Percentiles rank a stretch among this genome's conserved stretches.
Evolutionary conservation across 805 yeast genomes (phyloP).

Genomic region (Metahyphopichia silvanorum): DNA sequence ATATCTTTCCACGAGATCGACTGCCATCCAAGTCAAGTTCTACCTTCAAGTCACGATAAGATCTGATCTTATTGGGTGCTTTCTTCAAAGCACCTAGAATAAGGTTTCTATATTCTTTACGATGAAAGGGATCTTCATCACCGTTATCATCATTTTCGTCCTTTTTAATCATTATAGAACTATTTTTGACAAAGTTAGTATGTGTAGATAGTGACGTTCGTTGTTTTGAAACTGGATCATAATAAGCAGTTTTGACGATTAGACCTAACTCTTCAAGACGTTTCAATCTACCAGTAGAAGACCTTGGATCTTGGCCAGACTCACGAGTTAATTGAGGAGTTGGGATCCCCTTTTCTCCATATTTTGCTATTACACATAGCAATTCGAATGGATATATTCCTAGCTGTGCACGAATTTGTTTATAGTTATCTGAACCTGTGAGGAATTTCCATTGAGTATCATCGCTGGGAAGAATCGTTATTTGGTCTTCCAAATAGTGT

Average conservation of each 20-base stretch:
- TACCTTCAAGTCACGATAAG: constrained; percentile 56
- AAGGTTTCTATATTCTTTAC: constrained; percentile 22
- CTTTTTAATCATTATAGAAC: constrained; percentile 16
- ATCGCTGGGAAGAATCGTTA: constrained; percentile 40
- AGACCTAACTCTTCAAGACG: constrained; percentile 49
- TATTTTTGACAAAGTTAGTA: constrained; percentile 35
- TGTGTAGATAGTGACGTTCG: constrained; percentile 55
- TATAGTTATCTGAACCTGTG: constrained; percentile 47
- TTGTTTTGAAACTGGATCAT: constrained; percentile 38
- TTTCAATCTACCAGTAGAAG: constrained; percentile 61
- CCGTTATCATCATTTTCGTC: constrained; percentile 19
- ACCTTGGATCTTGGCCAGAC: constrained; percentile 69
- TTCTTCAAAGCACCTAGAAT: constrained; percentile 50
- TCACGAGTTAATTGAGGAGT: constrained; percentile 53
- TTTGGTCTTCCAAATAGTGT: constrained; percentile 11
- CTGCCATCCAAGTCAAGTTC: constrained; percentile 52
- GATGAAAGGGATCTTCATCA: constrained; percentile 26
- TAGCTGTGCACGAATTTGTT: constrained; percentile 46
- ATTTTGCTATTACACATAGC: constrained; percentile 56
- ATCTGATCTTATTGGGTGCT: constrained; percentile 61
- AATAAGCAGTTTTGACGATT: constrained; percentile 37
- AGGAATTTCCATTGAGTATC: constrained; percentile 56
- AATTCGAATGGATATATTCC: constrained; percentile 56
- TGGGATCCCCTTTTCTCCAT: constrained; percentile 54
- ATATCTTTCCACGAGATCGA: constrained; percentile 39